Evolutionary conservation across 345 rosid genomes (phyloP), one percentile per base, ranked within the genome.

Genomic region (Luvunga scandens): DNA sequence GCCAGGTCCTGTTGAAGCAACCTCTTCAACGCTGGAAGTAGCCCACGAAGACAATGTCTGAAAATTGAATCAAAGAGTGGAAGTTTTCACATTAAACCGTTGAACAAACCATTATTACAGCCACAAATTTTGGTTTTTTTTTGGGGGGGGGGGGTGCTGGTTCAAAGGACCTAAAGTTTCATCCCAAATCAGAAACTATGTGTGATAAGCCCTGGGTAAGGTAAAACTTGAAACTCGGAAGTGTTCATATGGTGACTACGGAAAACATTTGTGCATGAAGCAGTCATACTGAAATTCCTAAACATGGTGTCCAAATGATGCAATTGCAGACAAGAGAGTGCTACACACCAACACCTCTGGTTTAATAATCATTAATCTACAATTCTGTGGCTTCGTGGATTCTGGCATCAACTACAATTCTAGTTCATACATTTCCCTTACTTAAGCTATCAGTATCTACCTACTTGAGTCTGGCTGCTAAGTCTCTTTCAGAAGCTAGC

Each of bases 21-120:
- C 98, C 88, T 93, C 98, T 84, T 93, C 98, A 59, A 91, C 92
- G 38, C 96, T 93, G 18, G 96, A 93, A 83, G 97, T 91, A 75
- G 98, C 92, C 97, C 96, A 93, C 53, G 98, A 93, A 76, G 98
- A 93, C 24, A 93, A 80, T 64, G 94, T 93, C 96, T 91, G 90
- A 82, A 83, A 83, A 72, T 50, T 70, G 28, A 53, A 83, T 71
- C 12, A 48, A 76, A 73, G 21, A 12, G 27, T 14, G n/a, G 12
- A 57, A 31, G 50, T 50, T 33, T 2, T 72, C 38, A 59, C 55
- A 24, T 36, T 33, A 25, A 24, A 60, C 25, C 13, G 60, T 36
- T n/a, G 42, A 10, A 30, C 6, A 7, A 72, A 72, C 7, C 64
- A 56, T 55, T 2, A 70, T 71, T 18, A 9, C 9, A 55, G n/a